A percentile compares a stretch with the other conserved stretches of the same genome.
Evolutionary conservation across 2,329 filamentous ascomycete genomes (phyloP).

Genomic region (Talaromyces sp.): DNA sequence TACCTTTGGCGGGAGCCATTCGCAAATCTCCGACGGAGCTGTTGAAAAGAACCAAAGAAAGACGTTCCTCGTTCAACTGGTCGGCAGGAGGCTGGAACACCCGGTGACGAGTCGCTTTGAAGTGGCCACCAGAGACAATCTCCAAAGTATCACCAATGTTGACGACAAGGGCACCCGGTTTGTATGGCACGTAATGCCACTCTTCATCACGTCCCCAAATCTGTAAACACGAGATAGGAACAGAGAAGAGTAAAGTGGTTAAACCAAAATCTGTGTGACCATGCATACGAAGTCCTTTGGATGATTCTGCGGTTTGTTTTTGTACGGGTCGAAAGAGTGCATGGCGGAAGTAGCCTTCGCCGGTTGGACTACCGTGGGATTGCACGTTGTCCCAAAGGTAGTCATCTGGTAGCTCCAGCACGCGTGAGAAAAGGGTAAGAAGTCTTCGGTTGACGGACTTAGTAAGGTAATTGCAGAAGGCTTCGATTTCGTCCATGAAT

Average conservation of each 20-base stretch:
- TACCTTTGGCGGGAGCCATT: constrained; percentile 37
- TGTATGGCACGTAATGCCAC: constrained; percentile 48
- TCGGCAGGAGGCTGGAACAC: constrained; percentile 45
- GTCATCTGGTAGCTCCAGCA: constrained; percentile 45
- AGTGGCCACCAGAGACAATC: constrained; percentile 47
- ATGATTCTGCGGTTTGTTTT: constrained; percentile 38
- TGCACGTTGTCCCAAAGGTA: constrained; percentile 46
- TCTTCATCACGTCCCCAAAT: constrained; percentile 44
- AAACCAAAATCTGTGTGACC: constrained; percentile 50
- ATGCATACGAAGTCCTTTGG: constrained; percentile 39
- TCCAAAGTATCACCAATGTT: constrained; percentile 48
- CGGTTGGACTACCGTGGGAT: constrained; percentile 41
- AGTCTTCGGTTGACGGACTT: constrained; percentile 47
- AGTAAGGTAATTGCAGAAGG: constrained; percentile 48
- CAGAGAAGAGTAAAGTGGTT: constrained; percentile 47
- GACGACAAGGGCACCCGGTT: constrained; percentile 46
- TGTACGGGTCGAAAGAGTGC: constrained; percentile 40
- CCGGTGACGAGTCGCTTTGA: constrained; percentile 46
- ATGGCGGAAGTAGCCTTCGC: constrained; percentile 48
- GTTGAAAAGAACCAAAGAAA: constrained; percentile 47
- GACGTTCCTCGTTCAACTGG: constrained; percentile 34
- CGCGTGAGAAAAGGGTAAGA: constrained; percentile 41
- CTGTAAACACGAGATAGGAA: constrained; percentile 48
- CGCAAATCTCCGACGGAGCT: constrained; percentile 45
- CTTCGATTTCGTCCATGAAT: constrained; percentile 50